These are phyloP conservation scores for Lactifluus piperatus DNA, from an alignment of 768 basidiomycete species.

Conservation along the genomic window DNA sequence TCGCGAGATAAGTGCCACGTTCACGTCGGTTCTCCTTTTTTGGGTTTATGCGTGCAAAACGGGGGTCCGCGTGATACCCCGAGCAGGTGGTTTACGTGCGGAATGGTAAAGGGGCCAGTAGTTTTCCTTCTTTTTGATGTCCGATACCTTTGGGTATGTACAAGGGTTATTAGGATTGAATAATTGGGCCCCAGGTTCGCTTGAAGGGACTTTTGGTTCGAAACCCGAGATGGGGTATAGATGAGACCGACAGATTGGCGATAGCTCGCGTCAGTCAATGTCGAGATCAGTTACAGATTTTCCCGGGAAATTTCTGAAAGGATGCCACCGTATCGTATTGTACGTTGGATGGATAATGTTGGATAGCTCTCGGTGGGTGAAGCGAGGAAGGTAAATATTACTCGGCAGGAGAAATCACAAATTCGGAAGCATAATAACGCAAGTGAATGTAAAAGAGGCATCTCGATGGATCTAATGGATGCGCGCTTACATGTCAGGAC, in stretches of 20 bases:
- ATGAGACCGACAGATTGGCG: conserved; percentile 17
- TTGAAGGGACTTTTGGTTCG: neutral
- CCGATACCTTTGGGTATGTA: neutral
- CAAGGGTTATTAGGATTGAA: neutral
- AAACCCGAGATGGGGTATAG: neutral
- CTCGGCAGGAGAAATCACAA: neutral
- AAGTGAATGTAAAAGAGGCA: neutral
- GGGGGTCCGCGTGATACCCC: conserved; percentile 12
- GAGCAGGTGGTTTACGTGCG: conserved; percentile 20
- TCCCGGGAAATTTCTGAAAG: conserved; percentile 5
- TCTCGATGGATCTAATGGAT: neutral
- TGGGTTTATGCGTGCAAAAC: conserved; percentile 12
- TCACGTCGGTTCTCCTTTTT: conserved; percentile 8
- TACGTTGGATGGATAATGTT: too few species aligned
- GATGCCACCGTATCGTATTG: too few species aligned
- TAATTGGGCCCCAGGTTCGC: neutral
- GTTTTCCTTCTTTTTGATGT: neutral
- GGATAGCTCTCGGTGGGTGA: neutral
- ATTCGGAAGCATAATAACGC: neutral
- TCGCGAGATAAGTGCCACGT: conserved; percentile 13
- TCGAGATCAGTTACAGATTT: neutral
- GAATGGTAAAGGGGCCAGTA: conserved; percentile 6
- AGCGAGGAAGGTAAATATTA: neutral
- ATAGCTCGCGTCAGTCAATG: neutral
- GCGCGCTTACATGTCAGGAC: conserved; percentile 14